These are phyloP conservation scores for Echinochloa phyllopogon DNA, from an alignment of 176 grass and related monocot species.

Conservation along the genomic window DNA sequence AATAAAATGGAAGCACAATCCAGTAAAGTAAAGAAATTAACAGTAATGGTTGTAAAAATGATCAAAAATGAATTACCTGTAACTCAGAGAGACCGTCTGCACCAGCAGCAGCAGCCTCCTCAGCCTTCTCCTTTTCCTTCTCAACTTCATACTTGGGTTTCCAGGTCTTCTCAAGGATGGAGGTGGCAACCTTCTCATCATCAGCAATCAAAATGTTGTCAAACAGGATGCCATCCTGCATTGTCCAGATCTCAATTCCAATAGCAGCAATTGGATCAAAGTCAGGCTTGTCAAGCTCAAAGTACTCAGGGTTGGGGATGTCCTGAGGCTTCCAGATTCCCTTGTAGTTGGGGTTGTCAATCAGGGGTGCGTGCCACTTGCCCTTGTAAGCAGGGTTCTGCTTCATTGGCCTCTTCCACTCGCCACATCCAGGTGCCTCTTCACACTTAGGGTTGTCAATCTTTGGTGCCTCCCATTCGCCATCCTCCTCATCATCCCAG, in stretches of 20 bases:
- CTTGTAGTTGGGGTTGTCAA: conserved; percentile 94
- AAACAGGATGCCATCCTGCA: conserved; percentile 97
- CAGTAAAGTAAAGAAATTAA: not conserved
- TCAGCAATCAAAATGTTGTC: conserved; percentile 87
- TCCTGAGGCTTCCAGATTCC: conserved; percentile 98
- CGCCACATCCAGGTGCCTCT: conserved; percentile 88
- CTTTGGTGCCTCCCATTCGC: conserved; percentile 89
- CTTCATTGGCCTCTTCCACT: conserved; percentile 98
- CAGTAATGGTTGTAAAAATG: not conserved
- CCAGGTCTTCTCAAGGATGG: conserved; percentile 80
- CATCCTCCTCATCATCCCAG: conserved; percentile 99
- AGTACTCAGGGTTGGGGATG: conserved; percentile 96
- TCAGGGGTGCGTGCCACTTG: conserved; percentile 92
- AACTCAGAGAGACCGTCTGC: conserved; percentile 68
- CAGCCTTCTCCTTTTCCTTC: conserved; percentile 94
- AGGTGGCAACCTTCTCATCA: conserved; percentile 80
- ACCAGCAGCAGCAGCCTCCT: conserved; percentile 53
- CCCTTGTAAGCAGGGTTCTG: conserved; percentile 93
- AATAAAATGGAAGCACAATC: not conserved
- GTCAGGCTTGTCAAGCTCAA: conserved; percentile 80
- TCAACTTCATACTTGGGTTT: conserved; percentile 91
- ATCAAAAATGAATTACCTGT: conserved; percentile 59
- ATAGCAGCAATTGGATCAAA: conserved; percentile 83
- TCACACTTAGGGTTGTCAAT: conserved; percentile 97
- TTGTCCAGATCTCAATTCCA: conserved; percentile 99